Conservation (phyloP, 2,329 filamentous ascomycete genomes). For the Byssothecium circinans region DNA sequence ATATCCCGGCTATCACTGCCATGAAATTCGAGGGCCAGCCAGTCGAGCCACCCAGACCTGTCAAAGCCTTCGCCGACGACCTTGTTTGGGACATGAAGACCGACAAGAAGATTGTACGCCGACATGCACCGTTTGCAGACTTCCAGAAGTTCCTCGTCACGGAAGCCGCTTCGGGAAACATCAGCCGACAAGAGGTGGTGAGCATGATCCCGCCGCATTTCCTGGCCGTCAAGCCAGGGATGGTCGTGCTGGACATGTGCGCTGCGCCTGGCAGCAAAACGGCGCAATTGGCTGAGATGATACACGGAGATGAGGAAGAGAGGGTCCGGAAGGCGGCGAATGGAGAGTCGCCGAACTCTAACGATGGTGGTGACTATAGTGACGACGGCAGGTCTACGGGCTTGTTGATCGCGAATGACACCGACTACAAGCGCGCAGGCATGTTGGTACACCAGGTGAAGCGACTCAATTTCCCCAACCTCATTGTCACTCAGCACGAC, state of each 20-base stretch:
- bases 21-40: constrained; percentile 80
- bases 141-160: constrained; percentile 98
- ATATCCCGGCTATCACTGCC: constrained; percentile 85
- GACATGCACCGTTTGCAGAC: constrained; percentile 88
- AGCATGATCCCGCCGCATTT: constrained; percentile 98
- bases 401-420: constrained; percentile 90
- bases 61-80: constrained; percentile 91
- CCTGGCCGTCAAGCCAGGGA: constrained; percentile 86
- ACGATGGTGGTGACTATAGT: constrained; percentile 52
- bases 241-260: constrained; percentile 93
- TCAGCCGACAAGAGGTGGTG: constrained; percentile 94
- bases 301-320: constrained; percentile 89
- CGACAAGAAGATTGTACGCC: constrained; percentile 91
- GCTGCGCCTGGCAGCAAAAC: constrained; percentile 97
- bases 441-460: constrained; percentile 98
- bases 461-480: constrained; percentile 90
- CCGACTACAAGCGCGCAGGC: constrained; percentile 94
- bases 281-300: constrained; percentile 89
- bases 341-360: constrained; percentile 63
- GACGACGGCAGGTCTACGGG: constrained; percentile 90
- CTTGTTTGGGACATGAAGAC: constrained; percentile 98
- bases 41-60: constrained; percentile 78
- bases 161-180: constrained; percentile 95
- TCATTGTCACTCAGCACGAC: constrained; percentile 97
- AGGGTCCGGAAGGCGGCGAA: constrained; percentile 73